Percentiles rank a stretch among this genome's conserved stretches.
Evolutionary conservation across 768 basidiomycete species (phyloP).

Genomic region (Russula brevipes): DNA sequence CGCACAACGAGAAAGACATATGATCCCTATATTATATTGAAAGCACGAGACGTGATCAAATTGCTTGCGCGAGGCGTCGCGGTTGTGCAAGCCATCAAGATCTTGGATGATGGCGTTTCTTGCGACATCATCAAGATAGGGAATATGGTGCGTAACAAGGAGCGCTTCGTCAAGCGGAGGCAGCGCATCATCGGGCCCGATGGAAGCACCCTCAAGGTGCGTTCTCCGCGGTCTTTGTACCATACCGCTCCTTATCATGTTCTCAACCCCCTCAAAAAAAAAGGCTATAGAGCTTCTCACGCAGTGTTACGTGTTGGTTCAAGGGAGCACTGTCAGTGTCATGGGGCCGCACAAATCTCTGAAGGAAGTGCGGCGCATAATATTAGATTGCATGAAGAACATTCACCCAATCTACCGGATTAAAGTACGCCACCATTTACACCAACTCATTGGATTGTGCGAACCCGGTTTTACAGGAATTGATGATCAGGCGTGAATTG

Average conservation of each 20-base stretch:
- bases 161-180: conserved; percentile 91
- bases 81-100: conserved; percentile 77
- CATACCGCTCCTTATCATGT: neutral
- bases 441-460: neutral
- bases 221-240: conserved; percentile 21
- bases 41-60: conserved; percentile 94
- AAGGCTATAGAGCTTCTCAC: conserved; percentile 97
- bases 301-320: conserved; percentile 94
- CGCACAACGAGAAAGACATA: conserved; percentile 94
- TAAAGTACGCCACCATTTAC: conserved; percentile 51
- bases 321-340: conserved; percentile 95
- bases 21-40: conserved; percentile 94
- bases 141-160: conserved; percentile 88
- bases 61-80: conserved; percentile 90
- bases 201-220: conserved; percentile 93
- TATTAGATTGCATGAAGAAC: conserved; percentile 99
- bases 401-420: conserved; percentile 99
- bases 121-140: conserved; percentile 99
- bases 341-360: conserved; percentile 96
- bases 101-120: conserved; percentile 82
- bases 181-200: conserved; percentile 97
- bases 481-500: conserved; percentile 97
- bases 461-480: conserved; percentile 56
- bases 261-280: neutral
- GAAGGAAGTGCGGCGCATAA: conserved; percentile 92